A percentile compares a stretch with the other conserved stretches of the same genome.
Conservation (phyloP, 148 eudicot species). For the Rhododendron griersonianum region DNA sequence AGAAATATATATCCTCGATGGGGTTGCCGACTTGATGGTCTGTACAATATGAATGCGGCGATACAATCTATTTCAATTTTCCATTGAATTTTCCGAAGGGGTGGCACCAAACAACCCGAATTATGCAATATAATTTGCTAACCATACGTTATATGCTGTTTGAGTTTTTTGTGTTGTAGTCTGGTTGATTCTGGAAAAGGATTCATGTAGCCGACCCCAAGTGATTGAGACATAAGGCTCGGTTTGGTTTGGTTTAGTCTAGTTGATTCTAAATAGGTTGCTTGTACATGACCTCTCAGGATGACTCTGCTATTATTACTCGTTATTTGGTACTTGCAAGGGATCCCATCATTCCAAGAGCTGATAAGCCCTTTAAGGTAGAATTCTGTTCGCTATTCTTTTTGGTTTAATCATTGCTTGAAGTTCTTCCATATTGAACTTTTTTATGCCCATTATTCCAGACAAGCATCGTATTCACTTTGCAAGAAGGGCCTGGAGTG, state of each 20-base stretch:
- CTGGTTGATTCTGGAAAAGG: neutral
- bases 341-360: conserved; percentile 84
- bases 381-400: neutral
- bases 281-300: conserved; percentile 32
- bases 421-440: neutral
- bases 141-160: neutral
- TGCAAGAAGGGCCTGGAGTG: conserved; percentile 91
- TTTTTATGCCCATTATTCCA: conserved; percentile 11
- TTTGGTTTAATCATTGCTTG: neutral
- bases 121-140: neutral
- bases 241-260: neutral
- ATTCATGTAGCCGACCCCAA: too few species aligned
- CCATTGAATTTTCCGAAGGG: neutral
- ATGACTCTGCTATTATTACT: conserved; percentile 67
- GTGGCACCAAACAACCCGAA: neutral
- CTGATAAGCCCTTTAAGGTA: conserved; percentile 70
- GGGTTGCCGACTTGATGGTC: neutral
- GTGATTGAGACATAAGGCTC: too few species aligned
- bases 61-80: neutral
- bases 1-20: neutral
- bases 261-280: neutral
- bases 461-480: conserved; percentile 95
- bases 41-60: neutral
- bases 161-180: neutral
- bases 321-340: conserved; percentile 91